Percentiles rank a stretch among this genome's conserved stretches.
These are phyloP conservation scores for Chrysanthemum makinoi DNA, from an alignment of 129 eudicot genomes.

Conservation along the genomic window DNA sequence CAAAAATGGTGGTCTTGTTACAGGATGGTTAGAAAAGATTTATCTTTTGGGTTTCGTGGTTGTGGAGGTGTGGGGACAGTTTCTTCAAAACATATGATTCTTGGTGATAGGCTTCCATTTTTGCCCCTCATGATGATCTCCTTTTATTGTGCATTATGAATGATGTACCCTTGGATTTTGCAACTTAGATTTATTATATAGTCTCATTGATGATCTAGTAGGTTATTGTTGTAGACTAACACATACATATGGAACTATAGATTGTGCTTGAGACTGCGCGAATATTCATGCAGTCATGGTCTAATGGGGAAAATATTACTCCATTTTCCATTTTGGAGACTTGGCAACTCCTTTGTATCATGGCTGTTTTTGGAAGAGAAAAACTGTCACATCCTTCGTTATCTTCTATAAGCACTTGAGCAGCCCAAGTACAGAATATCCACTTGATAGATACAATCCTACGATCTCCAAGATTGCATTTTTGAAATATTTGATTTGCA, in stretches of 20 bases:
- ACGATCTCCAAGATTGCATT: no score
- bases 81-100: constrained; percentile 57
- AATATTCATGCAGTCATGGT: no score
- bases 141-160: constrained; percentile 74
- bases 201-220: constrained; percentile 29
- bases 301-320: no score
- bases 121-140: constrained; percentile 81
- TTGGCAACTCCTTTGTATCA: no score
- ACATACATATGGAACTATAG: neutral
- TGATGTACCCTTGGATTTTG: constrained; percentile 96
- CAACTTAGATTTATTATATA: constrained; percentile 53
- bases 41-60: constrained; percentile 70
- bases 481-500: no score
- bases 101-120: constrained; percentile 68
- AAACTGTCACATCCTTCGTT: no score
- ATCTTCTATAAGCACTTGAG: no score
- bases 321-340: no score
- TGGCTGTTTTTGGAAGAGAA: no score
- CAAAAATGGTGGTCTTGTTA: constrained; percentile 26
- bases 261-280: neutral
- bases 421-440: no score
- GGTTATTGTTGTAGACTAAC: constrained; percentile 10
- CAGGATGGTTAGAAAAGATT: constrained; percentile 58
- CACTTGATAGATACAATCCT: no score
- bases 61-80: constrained; percentile 84